Conservation (phyloP, 139 green algal species). For the Coelastrella sp. region DNA sequence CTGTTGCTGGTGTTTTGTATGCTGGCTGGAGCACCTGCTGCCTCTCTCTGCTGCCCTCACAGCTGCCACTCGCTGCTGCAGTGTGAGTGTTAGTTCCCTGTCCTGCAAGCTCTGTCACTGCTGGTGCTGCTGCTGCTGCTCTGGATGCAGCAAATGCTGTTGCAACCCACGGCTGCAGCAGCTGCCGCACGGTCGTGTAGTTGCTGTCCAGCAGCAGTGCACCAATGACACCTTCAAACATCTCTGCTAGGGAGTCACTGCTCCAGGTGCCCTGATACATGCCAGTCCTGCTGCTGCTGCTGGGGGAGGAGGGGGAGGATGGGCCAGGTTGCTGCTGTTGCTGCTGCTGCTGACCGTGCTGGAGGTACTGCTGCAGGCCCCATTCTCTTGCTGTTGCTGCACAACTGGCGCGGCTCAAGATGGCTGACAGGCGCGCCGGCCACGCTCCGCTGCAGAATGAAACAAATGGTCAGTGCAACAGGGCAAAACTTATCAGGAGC, state of each 20-base stretch:
- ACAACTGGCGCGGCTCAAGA: background rate
- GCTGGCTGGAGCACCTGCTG: background rate
- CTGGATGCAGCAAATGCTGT: conserved; percentile 1
- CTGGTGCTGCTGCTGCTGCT: background rate
- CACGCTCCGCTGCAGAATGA: conserved; percentile 19
- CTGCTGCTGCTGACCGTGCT: conserved; percentile 35
- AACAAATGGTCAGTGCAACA: background rate
- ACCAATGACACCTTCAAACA: conserved; percentile 36
- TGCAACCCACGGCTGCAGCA: conserved; percentile 27
- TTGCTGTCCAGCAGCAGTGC: conserved; percentile 27
- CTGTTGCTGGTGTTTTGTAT: background rate
- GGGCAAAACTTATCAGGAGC: background rate
- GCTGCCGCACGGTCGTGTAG: conserved; percentile 20
- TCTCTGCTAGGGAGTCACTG: conserved; percentile 35
- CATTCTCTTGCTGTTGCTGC: conserved; percentile 38
- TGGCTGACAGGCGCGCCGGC: background rate
- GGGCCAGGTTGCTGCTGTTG: background rate
- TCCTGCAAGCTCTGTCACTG: background rate
- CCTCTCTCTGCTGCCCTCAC: background rate
- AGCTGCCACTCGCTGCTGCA: background rate
- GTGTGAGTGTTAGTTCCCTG: background rate
- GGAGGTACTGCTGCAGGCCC: conserved; percentile 29
- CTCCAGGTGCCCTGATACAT: background rate
- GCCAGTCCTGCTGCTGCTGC: background rate
- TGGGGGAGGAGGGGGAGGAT: background rate